Evolutionary conservation across 306 rosid species (phyloP).

Genomic region (Dalbergia cultrata): DNA sequence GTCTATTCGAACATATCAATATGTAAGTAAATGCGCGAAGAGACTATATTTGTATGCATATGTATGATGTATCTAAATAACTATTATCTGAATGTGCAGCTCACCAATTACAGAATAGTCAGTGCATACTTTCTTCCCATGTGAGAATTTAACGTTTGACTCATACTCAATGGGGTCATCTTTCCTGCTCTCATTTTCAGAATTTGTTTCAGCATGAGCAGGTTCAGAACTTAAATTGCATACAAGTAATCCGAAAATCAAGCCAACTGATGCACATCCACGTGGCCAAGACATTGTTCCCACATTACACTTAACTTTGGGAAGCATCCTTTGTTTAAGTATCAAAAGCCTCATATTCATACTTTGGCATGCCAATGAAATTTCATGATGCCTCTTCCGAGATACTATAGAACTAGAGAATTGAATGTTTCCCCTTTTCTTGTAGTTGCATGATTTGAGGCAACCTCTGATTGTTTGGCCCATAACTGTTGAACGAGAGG

Average conservation of each 20-base stretch:
- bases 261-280: constrained; percentile 71
- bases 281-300: constrained; percentile 65
- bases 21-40: constrained; percentile 22
- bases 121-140: constrained; percentile 80
- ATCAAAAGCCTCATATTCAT: constrained; percentile 64
- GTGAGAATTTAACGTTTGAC: constrained; percentile 60
- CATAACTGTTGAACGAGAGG: constrained; percentile 51
- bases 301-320: constrained; percentile 62
- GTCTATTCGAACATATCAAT: background rate
- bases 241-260: constrained; percentile 70
- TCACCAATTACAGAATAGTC: constrained; percentile 89
- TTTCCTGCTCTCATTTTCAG: constrained; percentile 50
- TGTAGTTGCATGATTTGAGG: constrained; percentile 65
- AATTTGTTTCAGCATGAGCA: constrained; percentile 63
- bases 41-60: background rate
- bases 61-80: background rate
- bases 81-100: constrained; percentile 43
- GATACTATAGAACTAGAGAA: constrained; percentile 51
- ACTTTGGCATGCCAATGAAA: constrained; percentile 67
- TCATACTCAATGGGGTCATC: constrained; percentile 46
- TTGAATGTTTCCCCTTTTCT: constrained; percentile 48
- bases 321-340: constrained; percentile 61
- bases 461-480: constrained; percentile 60
- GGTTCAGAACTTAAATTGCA: constrained; percentile 73
- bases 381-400: constrained; percentile 51